Evolutionary conservation across 1,284 basidiomycete genomes (phyloP).

Genomic region (Malassezia vespertilionis): DNA sequence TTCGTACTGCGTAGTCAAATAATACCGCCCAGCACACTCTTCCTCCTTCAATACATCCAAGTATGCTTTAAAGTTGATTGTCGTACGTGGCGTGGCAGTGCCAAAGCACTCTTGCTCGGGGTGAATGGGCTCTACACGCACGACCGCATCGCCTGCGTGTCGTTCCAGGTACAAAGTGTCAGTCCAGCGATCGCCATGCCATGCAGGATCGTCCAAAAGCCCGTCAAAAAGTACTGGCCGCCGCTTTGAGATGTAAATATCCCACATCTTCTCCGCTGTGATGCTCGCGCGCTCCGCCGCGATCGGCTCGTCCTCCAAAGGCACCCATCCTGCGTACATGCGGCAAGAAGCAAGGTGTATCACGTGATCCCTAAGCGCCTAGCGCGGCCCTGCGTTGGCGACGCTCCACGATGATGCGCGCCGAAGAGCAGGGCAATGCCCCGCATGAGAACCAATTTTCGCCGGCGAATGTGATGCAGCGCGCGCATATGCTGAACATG

Average conservation of each 20-base stretch:
- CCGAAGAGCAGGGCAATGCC: conserved; percentile 12
- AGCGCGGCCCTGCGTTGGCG: background rate
- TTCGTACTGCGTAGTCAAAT: conserved; percentile 45
- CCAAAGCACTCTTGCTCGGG: conserved; percentile 30
- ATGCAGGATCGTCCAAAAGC: conserved; percentile 23
- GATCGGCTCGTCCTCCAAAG: conserved; percentile 1
- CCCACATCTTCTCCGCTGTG: conserved; percentile 30
- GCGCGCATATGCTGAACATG: conserved; percentile 2
- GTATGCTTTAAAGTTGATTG: conserved; percentile 25
- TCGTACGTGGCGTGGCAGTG: conserved; percentile 25
- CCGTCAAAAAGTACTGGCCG: conserved; percentile 39
- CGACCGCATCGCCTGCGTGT: conserved; percentile 25
- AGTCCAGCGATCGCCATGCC: conserved; percentile 32
- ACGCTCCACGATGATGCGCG: conserved; percentile 16
- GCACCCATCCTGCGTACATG: conserved; percentile 15
- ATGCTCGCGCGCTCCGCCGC: conserved; percentile 14
- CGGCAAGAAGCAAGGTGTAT: background rate
- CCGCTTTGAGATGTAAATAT: conserved; percentile 27
- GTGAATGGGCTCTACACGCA: conserved; percentile 44
- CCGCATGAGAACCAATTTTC: background rate
- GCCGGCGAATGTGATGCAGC: conserved; percentile 4
- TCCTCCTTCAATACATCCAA: conserved; percentile 29
- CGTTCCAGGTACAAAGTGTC: conserved; percentile 28
- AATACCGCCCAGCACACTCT: conserved; percentile 26
- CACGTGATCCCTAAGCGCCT: background rate